A percentile compares a stretch with the other conserved stretches of the same genome.
phyloP scores from a whole-genome alignment of 2,329 filamentous ascomycete species.

The Madurella mycetomatis region DNA sequence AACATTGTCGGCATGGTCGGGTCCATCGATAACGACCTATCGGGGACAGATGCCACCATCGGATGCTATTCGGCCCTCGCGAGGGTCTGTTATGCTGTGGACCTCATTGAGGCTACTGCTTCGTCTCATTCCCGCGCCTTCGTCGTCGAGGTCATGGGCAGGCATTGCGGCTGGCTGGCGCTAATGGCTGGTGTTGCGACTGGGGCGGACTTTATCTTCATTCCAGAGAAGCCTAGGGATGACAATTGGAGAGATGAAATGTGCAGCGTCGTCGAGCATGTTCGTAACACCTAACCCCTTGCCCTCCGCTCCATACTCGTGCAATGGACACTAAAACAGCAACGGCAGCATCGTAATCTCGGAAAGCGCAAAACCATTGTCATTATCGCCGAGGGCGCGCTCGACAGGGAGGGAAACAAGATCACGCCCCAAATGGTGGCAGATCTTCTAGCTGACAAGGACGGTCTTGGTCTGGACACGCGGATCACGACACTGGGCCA shows the following conservation, averaged over 20 bases:
- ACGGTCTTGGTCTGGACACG: constrained; percentile 79
- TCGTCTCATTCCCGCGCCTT: constrained; percentile 93
- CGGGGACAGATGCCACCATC: constrained; percentile 94
- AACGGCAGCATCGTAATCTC: constrained; percentile 67
- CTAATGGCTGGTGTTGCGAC: constrained; percentile 94
- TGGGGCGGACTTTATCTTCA: constrained; percentile 94
- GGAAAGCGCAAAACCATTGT: constrained; percentile 98
- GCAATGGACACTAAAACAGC: constrained; percentile 16
- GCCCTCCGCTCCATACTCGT: not conserved
- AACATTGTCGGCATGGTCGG: constrained; percentile 97
- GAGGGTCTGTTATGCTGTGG: constrained; percentile 91
- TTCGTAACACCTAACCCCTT: constrained; percentile 29
- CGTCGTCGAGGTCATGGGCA: constrained; percentile 97
- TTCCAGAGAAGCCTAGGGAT: constrained; percentile 85
- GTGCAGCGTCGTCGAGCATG: constrained; percentile 70
- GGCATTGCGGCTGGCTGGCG: constrained; percentile 96
- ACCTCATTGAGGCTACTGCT: constrained; percentile 94
- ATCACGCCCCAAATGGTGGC: constrained; percentile 81
- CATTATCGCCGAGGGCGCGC: constrained; percentile 92
- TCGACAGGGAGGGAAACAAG: constrained; percentile 77
- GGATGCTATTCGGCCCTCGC: constrained; percentile 92
- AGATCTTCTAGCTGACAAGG: constrained; percentile 73
- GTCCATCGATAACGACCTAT: constrained; percentile 98
- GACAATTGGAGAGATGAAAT: constrained; percentile 89
- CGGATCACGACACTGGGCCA: constrained; percentile 93